Percentiles rank a stretch among this genome's conserved stretches.
Conservation (phyloP, 2,329 filamentous ascomycete species). For the Myriosclerotinia duriaeana region DNA sequence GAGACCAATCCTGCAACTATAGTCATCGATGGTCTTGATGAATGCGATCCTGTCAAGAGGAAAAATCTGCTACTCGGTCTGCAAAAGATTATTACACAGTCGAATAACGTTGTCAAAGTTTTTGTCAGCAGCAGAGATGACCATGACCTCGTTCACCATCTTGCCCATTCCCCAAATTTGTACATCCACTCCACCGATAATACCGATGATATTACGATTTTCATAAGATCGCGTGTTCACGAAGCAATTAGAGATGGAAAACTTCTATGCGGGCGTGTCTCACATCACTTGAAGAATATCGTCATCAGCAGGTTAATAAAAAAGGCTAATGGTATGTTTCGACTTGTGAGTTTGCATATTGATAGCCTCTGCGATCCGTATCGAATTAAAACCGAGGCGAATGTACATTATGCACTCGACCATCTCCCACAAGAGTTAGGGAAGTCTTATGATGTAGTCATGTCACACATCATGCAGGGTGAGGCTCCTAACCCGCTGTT, state of each 20-base stretch:
- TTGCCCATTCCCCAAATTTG: slow-evolving; percentile 22
- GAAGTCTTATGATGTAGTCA: background rate
- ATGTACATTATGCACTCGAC: too few species aligned
- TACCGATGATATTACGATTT: background rate
- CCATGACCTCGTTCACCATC: slow-evolving; percentile 21
- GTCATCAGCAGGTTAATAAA: too few species aligned
- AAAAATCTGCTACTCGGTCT: slow-evolving; percentile 20
- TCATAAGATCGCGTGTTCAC: background rate
- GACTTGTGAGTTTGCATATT: too few species aligned
- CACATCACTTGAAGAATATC: too few species aligned
- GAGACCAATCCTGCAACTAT: slow-evolving; percentile 21
- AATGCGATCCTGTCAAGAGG: slow-evolving; percentile 22
- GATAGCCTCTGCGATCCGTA: too few species aligned
- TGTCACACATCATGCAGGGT: background rate
- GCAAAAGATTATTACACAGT: slow-evolving; percentile 21
- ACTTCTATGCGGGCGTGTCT: too few species aligned
- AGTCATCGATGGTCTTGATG: slow-evolving; percentile 28
- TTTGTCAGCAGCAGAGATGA: slow-evolving; percentile 26
- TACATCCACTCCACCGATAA: background rate
- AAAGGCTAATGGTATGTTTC: too few species aligned
- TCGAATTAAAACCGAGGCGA: too few species aligned
- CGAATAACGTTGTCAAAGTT: slow-evolving; percentile 25
- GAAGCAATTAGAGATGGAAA: background rate
- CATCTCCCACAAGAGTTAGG: background rate
- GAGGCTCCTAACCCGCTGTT: background rate